Evolutionary conservation across 1,284 basidiomycete genomes (phyloP).

Genomic region (Fereydounia khargensis): DNA sequence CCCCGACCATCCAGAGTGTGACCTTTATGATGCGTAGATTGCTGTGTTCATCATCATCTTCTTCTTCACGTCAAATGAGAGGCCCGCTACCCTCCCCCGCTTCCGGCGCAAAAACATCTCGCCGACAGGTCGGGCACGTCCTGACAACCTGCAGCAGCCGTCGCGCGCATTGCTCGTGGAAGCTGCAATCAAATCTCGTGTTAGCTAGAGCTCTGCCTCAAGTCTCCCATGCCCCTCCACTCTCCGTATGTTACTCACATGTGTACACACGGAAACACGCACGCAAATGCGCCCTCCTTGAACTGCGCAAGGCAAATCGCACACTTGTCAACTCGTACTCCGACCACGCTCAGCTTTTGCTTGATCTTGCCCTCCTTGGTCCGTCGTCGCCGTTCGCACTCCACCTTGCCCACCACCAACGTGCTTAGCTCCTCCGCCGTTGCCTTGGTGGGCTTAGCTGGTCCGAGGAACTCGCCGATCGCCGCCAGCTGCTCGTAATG

Average conservation of each 20-base stretch:
- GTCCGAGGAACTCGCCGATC: conserved; percentile 68
- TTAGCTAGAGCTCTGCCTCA: too few relatives aligned
- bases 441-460: conserved; percentile 59
- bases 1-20: too few relatives aligned
- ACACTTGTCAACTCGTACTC: conserved; percentile 72
- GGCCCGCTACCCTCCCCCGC: background rate
- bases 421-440: conserved; percentile 48
- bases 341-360: conserved; percentile 72
- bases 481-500: conserved; percentile 62
- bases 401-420: conserved; percentile 66
- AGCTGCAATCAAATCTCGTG: too few relatives aligned
- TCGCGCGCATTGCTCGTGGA: conserved; percentile 38
- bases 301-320: conserved; percentile 77
- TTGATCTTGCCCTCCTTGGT: conserved; percentile 73
- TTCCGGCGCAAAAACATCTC: conserved; percentile 3
- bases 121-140: conserved; percentile 39
- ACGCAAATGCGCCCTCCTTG: conserved; percentile 65
- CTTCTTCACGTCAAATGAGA: too few relatives aligned
- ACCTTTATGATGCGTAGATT: too few relatives aligned
- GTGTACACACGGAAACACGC: conserved; percentile 71
- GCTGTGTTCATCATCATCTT: background rate
- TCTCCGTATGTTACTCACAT: too few relatives aligned
- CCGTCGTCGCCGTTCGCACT: conserved; percentile 67
- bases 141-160: conserved; percentile 14
- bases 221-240: too few relatives aligned